These are phyloP conservation scores for Xenoacremonium recifei DNA, from an alignment of 2,329 filamentous ascomycete species.

Conservation along the genomic window DNA sequence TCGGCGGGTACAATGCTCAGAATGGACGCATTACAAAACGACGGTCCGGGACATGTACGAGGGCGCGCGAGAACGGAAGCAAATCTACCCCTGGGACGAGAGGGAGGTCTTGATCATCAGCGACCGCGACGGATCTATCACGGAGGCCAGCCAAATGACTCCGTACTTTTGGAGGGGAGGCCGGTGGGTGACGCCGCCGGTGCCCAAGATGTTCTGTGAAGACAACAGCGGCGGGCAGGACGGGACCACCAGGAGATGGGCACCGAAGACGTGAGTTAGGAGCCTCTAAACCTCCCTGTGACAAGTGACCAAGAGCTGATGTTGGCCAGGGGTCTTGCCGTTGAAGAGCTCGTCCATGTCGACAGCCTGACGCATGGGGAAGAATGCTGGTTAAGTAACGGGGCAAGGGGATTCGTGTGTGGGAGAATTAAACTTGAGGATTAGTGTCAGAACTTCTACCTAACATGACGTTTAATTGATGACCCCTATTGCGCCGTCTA, in stretches of 20 bases:
- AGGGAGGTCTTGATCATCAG: constrained; percentile 79
- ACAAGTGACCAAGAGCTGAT: constrained; percentile 6
- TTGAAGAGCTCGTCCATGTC: constrained; percentile 61
- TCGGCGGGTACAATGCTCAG: constrained; percentile 42
- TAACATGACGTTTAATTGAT: too few species aligned
- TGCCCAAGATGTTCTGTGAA: constrained; percentile 32
- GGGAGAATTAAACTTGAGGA: too few species aligned
- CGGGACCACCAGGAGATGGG: constrained; percentile 81
- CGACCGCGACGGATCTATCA: constrained; percentile 58
- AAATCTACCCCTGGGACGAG: constrained; percentile 48
- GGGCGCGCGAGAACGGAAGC: constrained; percentile 60
- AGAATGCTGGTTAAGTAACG: constrained; percentile 85
- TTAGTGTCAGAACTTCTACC: too few species aligned
- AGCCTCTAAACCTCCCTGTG: neutral
- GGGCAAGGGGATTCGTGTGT: constrained; percentile 72
- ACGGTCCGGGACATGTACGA: constrained; percentile 72
- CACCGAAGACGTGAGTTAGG: constrained; percentile 61
- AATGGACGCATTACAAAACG: constrained; percentile 84
- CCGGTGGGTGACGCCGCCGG: constrained; percentile 78
- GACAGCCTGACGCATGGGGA: constrained; percentile 68
- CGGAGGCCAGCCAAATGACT: constrained; percentile 83
- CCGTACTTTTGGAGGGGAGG: constrained; percentile 75
- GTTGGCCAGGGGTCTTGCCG: constrained; percentile 52
- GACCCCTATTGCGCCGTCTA: too few species aligned
- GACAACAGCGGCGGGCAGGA: constrained; percentile 71